phyloP scores from a whole-genome alignment of 1,139 yeast species.

The Oligophagozyma castellii region DNA sequence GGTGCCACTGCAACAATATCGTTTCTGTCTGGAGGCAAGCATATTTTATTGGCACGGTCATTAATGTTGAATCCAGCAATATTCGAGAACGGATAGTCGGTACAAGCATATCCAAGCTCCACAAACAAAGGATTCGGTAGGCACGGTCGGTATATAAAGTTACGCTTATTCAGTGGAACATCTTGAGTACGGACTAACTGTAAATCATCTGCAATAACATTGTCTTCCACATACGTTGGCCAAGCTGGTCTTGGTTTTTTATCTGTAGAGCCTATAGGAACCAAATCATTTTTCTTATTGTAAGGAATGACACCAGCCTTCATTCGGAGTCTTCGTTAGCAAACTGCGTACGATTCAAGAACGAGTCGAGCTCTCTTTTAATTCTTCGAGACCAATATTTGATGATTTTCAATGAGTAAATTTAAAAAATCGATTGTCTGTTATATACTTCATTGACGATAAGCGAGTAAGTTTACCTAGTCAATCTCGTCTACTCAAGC shows the following conservation, averaged over 20 bases:
- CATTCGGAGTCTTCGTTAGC: slow-evolving; percentile 12
- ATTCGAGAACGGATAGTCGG: slow-evolving; percentile 65
- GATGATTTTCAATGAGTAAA: too few species aligned
- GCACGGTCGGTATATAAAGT: slow-evolving; percentile 73
- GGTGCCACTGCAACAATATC: slow-evolving; percentile 26
- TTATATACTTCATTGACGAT: too few species aligned
- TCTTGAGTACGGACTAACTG: slow-evolving; percentile 59
- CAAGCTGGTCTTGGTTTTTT: slow-evolving; percentile 4
- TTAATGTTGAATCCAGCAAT: slow-evolving; percentile 49
- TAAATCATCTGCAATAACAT: too few species aligned
- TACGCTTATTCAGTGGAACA: slow-evolving; percentile 63
- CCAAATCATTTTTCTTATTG: slow-evolving; percentile 16
- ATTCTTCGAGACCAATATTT: too few species aligned
- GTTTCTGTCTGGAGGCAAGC: slow-evolving; percentile 31
- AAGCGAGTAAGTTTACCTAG: too few species aligned
- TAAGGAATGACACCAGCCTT: slow-evolving; percentile 21
- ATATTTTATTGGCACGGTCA: slow-evolving; percentile 55
- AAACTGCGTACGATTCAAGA: too few species aligned
- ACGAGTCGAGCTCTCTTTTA: too few species aligned
- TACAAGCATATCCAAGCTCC: slow-evolving; percentile 53
- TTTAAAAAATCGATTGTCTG: too few species aligned
- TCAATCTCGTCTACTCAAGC: too few species aligned
- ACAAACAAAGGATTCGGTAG: slow-evolving; percentile 52
- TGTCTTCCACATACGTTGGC: too few species aligned
- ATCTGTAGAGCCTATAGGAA: slow-evolving; percentile 3